Conservation (phyloP, 208 protist genomes). For the Zelonia costaricensis region DNA sequence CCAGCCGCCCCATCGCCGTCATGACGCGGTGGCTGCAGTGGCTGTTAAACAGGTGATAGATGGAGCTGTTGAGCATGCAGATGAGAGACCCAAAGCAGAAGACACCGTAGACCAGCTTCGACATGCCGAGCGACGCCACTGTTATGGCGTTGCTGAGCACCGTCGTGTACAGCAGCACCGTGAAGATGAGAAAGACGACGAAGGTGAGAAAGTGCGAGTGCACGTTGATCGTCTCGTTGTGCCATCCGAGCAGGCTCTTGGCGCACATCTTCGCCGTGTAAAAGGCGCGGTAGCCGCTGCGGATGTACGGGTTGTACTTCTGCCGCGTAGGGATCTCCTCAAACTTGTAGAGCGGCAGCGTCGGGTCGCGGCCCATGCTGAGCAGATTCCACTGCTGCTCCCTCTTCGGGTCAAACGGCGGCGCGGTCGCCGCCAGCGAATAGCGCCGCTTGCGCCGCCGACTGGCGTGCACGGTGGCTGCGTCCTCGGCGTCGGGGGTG, state of each 20-base stretch:
- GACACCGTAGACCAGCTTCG: slow-evolving; percentile 66
- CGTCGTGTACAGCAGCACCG: slow-evolving; percentile 48
- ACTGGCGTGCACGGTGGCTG: background rate
- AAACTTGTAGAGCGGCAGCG: slow-evolving; percentile 54
- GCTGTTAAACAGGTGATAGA: slow-evolving; percentile 70
- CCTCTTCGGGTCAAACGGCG: slow-evolving; percentile 14
- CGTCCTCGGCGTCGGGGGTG: background rate
- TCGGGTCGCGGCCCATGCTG: background rate
- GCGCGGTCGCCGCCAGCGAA: slow-evolving; percentile 10
- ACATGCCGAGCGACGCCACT: slow-evolving; percentile 10
- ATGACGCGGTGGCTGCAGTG: slow-evolving; percentile 57
- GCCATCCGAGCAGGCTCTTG: slow-evolving; percentile 66
- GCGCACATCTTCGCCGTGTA: slow-evolving; percentile 63
- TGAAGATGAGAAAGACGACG: slow-evolving; percentile 62
- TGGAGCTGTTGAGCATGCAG: slow-evolving; percentile 75
- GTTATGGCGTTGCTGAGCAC: slow-evolving; percentile 25
- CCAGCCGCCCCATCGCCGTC: slow-evolving; percentile 61
- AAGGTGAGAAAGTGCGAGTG: slow-evolving; percentile 77
- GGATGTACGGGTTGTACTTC: slow-evolving; percentile 58
- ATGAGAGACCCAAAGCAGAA: slow-evolving; percentile 72
- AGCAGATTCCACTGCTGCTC: slow-evolving; percentile 12
- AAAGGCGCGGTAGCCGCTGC: slow-evolving; percentile 64
- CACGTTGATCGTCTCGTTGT: slow-evolving; percentile 91
- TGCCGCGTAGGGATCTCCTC: slow-evolving; percentile 49
- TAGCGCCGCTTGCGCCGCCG: slow-evolving; percentile 3